phyloP scores from a whole-genome alignment of 768 basidiomycete genomes.

The Russula abietina region DNA sequence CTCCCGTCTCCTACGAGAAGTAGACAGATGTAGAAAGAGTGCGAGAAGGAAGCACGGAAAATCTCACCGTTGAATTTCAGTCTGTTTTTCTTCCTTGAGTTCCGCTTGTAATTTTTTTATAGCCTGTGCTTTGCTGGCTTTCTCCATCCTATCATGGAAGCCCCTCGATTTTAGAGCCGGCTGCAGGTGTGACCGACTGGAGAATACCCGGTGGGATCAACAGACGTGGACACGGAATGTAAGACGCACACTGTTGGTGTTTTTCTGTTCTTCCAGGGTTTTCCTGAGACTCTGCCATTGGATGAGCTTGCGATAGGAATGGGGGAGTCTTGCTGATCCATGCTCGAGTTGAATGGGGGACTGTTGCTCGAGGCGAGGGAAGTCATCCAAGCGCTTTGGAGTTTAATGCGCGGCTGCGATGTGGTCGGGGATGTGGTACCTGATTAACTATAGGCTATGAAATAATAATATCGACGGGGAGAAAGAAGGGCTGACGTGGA shows the following conservation, averaged over 20 bases:
- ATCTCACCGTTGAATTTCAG: constrained; percentile 55
- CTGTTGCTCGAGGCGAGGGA: not conserved
- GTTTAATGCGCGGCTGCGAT: not conserved
- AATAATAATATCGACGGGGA: not conserved
- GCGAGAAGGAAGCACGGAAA: not conserved
- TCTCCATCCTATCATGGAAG: constrained; percentile 66
- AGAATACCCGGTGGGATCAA: constrained; percentile 13
- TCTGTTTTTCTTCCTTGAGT: constrained; percentile 69
- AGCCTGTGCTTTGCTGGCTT: constrained; percentile 57
- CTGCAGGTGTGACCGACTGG: constrained; percentile 63
- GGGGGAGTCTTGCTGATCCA: constrained; percentile 16
- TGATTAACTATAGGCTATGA: not conserved
- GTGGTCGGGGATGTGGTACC: not conserved
- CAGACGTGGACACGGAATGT: constrained; percentile 3
- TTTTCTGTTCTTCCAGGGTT: constrained; percentile 56
- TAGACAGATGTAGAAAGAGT: not conserved
- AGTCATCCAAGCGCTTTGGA: not conserved
- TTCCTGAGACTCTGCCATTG: constrained; percentile 62
- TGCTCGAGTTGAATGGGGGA: not conserved
- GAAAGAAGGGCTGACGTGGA: not conserved
- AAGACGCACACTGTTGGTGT: constrained; percentile 44
- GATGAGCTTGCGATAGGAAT: constrained; percentile 49
- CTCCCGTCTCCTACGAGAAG: constrained; percentile 48
- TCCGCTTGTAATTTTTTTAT: constrained; percentile 69
- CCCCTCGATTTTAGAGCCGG: constrained; percentile 56